Base-by-base conservation (phyloP, 2,329 filamentous ascomycete species). In the Cercospora sp. region DNA sequence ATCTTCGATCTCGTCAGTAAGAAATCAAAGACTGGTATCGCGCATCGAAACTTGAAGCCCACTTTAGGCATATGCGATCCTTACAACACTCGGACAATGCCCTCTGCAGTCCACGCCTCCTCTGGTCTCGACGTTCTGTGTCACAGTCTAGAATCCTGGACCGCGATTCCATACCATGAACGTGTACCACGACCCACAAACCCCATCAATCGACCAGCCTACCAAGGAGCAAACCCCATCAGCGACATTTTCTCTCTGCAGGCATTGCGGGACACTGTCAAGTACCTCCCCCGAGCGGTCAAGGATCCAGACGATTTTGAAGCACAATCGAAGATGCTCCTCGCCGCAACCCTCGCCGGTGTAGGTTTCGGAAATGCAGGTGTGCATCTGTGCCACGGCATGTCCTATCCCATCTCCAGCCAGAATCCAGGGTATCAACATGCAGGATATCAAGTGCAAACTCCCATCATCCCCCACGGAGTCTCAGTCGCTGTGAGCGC, bases 361-460 rank as follows among this genome's bases (percentile, higher is more conserved):
- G 93, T 99, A 3, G 95, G 95, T 0, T 99, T 99, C 79, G 95
- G 96, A 21, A 99, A 99, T 76, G 96, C 96, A 1, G 95, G 96
- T 61, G 95, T 99, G 2, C 95, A 99, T 82, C 84, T 92, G 9
- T 92, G 90, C 79, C 90, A 92, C 78, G 90, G 94, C 78, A 98
- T 99, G 94, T 96, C 92, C 26, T 99, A 99, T 77, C 95, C 95
- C 18, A 97, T 99, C 77, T 97, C 93, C 0, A 92, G 93, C 32
- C 94, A 97, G 79, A 99, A 99, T 79, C 92, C 92, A 0, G 90
- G 91, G 5, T 98, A 98, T 82, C 89, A 89, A 75, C 95, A 99
- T 78, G 80, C 86, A 0, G 95, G 95, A n/a, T 99, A 99, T 80
- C 83, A 90, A 1, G 89, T 97, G 7, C 81, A 87, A 28, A 79